These are phyloP conservation scores for Orbilia javanica DNA, from an alignment of 2,329 filamentous ascomycete species.

Conservation along the genomic window DNA sequence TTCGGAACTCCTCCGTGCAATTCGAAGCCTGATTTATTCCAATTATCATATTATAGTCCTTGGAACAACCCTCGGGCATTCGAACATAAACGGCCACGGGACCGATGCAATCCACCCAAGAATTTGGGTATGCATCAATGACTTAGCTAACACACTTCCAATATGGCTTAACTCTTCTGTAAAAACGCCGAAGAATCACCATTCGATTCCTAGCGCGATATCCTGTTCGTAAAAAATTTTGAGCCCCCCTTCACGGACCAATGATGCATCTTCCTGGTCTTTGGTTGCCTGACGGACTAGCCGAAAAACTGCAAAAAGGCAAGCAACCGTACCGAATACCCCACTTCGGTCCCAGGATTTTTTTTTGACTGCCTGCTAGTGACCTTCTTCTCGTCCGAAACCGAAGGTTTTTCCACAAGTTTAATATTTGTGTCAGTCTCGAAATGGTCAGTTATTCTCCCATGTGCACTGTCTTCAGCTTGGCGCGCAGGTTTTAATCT, in stretches of 20 bases:
- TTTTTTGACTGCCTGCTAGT: not conserved
- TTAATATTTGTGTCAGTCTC: not conserved
- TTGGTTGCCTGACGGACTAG: conserved; percentile 26
- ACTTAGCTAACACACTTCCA: conserved; percentile 21
- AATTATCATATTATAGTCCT: not conserved
- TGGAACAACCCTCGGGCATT: not conserved
- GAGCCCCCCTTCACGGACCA: not conserved
- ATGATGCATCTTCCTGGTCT: conserved; percentile 3
- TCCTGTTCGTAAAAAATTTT: conserved; percentile 15
- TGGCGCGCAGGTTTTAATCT: conserved; percentile 33
- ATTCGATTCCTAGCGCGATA: not conserved
- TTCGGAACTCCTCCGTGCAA: conserved; percentile 15
- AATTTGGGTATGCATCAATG: conserved; percentile 1
- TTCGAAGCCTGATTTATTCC: not conserved
- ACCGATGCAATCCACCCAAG: conserved; percentile 16
- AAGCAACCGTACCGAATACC: conserved; percentile 18
- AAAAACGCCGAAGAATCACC: conserved; percentile 2
- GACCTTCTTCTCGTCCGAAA: conserved; percentile 8
- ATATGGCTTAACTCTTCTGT: conserved; percentile 3
- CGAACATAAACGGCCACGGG: conserved; percentile 15
- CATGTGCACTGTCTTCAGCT: conserved; percentile 1
- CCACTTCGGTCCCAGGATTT: conserved; percentile 18
- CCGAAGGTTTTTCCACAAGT: conserved; percentile 2
- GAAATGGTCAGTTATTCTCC: not conserved
- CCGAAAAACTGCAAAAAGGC: conserved; percentile 11